These are phyloP conservation scores for Jamesozyma gamospora DNA, from an alignment of 805 yeast genomes.

Conservation along the genomic window DNA sequence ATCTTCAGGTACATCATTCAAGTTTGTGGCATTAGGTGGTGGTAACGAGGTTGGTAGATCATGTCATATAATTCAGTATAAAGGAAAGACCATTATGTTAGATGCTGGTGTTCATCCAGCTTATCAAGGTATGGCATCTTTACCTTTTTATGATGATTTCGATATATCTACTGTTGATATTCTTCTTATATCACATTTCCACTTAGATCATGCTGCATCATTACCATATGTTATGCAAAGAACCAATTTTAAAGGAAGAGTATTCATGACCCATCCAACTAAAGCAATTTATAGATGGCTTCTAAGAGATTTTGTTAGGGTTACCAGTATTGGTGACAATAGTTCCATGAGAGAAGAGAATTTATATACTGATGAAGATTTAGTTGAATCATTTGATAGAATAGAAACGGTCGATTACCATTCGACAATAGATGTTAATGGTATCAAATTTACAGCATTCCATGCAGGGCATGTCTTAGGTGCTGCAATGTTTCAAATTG, in stretches of 20 bases:
- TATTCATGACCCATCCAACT: conserved; percentile 98
- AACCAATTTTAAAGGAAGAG: conserved; percentile 88
- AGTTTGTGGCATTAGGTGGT: conserved; percentile 91
- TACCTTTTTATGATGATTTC: conserved; percentile 93
- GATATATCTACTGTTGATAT: conserved; percentile 83
- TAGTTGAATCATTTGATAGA: conserved; percentile 73
- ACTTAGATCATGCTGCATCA: conserved; percentile 96
- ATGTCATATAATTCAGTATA: conserved; percentile 84
- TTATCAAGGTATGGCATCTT: conserved; percentile 72
- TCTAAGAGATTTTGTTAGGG: conserved; percentile 85
- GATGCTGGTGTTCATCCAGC: conserved; percentile 99
- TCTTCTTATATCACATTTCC: conserved; percentile 85
- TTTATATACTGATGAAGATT: conserved; percentile 83
- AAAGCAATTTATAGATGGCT: conserved; percentile 97
- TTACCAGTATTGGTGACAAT: conserved; percentile 49
- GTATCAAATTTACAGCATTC: conserved; percentile 90
- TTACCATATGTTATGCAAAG: conserved; percentile 97
- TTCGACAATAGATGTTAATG: conserved; percentile 89
- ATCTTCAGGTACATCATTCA: conserved; percentile 32
- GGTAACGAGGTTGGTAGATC: conserved; percentile 97
- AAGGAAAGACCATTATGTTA: conserved; percentile 89
- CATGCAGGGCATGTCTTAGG: conserved; percentile 99
- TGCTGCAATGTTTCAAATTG: conserved; percentile 95
- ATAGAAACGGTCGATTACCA: conserved; percentile 94
- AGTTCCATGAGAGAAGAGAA: conserved; percentile 33